phyloP scores from a whole-genome alignment of 148 eudicot genomes.

The Salicornia ramosissima region DNA sequence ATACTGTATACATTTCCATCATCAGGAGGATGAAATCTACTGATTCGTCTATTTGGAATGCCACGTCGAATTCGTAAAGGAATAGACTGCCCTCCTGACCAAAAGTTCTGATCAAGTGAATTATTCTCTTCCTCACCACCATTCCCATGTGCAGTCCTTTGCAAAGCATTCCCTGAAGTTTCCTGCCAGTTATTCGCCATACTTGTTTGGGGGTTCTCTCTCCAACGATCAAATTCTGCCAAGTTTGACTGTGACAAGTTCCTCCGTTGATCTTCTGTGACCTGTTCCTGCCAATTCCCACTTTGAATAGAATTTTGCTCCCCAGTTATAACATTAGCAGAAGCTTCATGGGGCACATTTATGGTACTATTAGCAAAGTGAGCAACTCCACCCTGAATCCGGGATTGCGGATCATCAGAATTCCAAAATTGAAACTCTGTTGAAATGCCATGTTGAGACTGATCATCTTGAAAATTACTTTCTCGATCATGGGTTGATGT shows the following conservation, averaged over 20 bases:
- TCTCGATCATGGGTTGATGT: constrained; percentile 33
- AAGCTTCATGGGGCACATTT: constrained; percentile 33
- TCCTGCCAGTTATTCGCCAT: constrained; percentile 44
- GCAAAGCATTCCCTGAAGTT: constrained; percentile 43
- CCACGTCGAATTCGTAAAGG: constrained; percentile 52
- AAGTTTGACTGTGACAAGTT: constrained; percentile 36
- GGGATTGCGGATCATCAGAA: constrained; percentile 38
- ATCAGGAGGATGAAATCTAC: constrained; percentile 85
- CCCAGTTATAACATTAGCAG: constrained; percentile 33
- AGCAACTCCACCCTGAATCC: constrained; percentile 38
- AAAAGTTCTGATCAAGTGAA: constrained; percentile 39
- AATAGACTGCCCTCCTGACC: constrained; percentile 59
- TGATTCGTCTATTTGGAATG: constrained; percentile 51
- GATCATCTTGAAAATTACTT: constrained; percentile 44
- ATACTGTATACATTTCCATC: constrained; percentile 95
- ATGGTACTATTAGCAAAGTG: constrained; percentile 36
- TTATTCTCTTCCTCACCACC: constrained; percentile 39
- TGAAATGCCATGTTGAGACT: constrained; percentile 32
- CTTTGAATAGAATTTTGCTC: constrained; percentile 38
- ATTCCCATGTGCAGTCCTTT: constrained; percentile 35
- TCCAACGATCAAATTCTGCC: constrained; percentile 50
- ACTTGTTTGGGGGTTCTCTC: constrained; percentile 36
- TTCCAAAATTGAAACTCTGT: constrained; percentile 41
- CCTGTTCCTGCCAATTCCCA: constrained; percentile 44
- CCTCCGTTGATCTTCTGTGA: constrained; percentile 45